Conservation (phyloP, 2,329 filamentous ascomycete genomes). For the Alternaria sp. region DNA sequence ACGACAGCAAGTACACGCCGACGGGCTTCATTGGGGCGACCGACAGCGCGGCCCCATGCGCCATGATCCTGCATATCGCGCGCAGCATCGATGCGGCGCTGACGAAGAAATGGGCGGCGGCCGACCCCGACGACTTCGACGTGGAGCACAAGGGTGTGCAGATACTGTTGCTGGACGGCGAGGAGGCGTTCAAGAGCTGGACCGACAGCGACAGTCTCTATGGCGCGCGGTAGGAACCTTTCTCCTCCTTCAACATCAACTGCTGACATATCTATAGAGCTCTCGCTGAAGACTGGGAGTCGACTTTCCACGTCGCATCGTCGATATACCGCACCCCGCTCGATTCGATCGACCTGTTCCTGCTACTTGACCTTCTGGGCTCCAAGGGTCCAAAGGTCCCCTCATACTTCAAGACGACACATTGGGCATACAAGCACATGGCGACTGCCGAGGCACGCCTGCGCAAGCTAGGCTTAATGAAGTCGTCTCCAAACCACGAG, state of each 20-base stretch:
- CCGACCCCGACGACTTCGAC: slow-evolving; percentile 50
- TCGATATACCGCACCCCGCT: slow-evolving; percentile 78
- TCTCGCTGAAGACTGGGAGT: slow-evolving; percentile 78
- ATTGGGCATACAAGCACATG: slow-evolving; percentile 90
- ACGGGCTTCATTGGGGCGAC: slow-evolving; percentile 90
- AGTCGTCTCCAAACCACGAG: slow-evolving; percentile 63
- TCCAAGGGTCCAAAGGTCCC: slow-evolving; percentile 71
- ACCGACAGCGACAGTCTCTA: slow-evolving; percentile 84
- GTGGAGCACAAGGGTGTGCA: slow-evolving; percentile 85
- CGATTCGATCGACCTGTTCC: slow-evolving; percentile 83
- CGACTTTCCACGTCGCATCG: slow-evolving; percentile 69
- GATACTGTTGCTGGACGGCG: slow-evolving; percentile 88
- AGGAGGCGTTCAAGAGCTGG: slow-evolving; percentile 90
- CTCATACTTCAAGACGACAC: slow-evolving; percentile 88
- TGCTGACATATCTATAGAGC: too few species aligned
- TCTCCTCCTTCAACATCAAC: too few species aligned
- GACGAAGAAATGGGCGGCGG: slow-evolving; percentile 81
- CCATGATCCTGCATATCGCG: slow-evolving; percentile 88
- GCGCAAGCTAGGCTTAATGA: slow-evolving; percentile 69
- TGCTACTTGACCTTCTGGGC: slow-evolving; percentile 88
- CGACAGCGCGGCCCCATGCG: slow-evolving; percentile 93
- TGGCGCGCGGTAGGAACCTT: slow-evolving; percentile 83
- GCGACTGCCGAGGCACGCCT: slow-evolving; percentile 76
- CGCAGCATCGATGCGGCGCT: slow-evolving; percentile 80
- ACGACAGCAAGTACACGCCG: slow-evolving; percentile 84